Evolutionary conservation across 176 grass and related monocot genomes (phyloP), one percentile per base, ranked within the genome.

Genomic region (Aegilops speltoides): DNA sequence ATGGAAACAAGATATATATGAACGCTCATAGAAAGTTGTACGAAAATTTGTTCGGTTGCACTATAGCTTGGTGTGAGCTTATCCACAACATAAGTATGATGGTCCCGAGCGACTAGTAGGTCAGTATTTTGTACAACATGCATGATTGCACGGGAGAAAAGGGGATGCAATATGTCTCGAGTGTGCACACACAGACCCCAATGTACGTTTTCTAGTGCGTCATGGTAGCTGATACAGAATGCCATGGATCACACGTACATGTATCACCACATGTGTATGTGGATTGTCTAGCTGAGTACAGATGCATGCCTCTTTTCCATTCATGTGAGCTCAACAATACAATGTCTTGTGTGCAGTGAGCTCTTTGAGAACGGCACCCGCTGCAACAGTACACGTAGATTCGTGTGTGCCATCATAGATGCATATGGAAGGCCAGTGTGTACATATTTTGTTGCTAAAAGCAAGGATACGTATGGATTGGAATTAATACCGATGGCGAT

Each of bases 11-110:
- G 62, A 82, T 65, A 76, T 40, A 24, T 66, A 43, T 33, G 22
- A 8, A 13, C 20, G 33, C 16, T 3, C 20, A 50, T 1, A 59
- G 66, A 61, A 34, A 37, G 37, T 36, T 62, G 28, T 29, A 50
- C 3, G 8, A 56, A 54, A 37, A 57, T 11, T 75, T 14, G 36
- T 4, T 32, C 33, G 67, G 7, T 79, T 84, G 70, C 28, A 11
- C 76, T 61, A 52, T 52, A 79, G 76, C 46, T 80, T 80, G 26
- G 11, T 64, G 37, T 82, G 79, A 82, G 82, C 77, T 81, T 88
- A 91, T 91, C 76, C 76, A 81, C 17, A 67, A 0, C 34, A 60
- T 61, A 34, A 37, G 62, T 72, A 28, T 10, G 31, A 41, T 34
- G 25, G 8, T 50, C 59, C 68, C 57, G 3, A 20, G 22, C 33